These are phyloP conservation scores for Thuidium tamariscinum DNA, from an alignment of 225 moss, liverwort and hornwort species.

Conservation along the genomic window DNA sequence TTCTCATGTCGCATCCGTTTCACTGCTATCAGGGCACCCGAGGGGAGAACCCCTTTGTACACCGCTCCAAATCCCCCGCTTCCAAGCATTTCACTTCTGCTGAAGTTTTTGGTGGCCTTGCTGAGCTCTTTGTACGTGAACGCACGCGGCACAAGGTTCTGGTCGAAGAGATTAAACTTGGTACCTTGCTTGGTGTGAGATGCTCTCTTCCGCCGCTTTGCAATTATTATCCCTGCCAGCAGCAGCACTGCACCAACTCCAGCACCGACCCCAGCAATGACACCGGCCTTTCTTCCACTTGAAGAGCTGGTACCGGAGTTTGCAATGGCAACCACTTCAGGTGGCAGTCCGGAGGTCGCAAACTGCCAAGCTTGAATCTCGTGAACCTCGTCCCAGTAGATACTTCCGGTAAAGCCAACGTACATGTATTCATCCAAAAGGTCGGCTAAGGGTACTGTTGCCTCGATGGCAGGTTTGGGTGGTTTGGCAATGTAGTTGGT, in stretches of 20 bases:
- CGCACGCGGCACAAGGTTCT: no score
- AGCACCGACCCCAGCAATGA: not conserved
- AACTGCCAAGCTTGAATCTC: not conserved
- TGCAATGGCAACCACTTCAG: not conserved
- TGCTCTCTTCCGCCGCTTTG: no score
- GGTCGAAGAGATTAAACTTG: no score
- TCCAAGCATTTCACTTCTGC: constrained; percentile 7
- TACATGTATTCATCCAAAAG: not conserved
- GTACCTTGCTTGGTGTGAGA: no score
- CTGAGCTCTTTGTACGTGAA: no score
- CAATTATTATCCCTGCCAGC: not conserved
- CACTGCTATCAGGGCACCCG: not conserved
- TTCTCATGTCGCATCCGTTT: not conserved
- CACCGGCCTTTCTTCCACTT: not conserved
- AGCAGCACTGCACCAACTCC: not conserved
- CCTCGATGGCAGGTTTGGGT: not conserved
- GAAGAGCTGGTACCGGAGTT: not conserved
- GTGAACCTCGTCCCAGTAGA: not conserved
- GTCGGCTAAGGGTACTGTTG: not conserved
- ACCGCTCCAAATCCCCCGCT: constrained; percentile 34
- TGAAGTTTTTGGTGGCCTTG: not conserved
- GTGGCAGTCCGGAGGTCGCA: not conserved
- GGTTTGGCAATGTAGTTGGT: not conserved
- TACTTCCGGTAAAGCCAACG: not conserved
- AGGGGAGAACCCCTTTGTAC: not conserved